Evolutionary conservation across 2,329 filamentous ascomycete genomes (phyloP), one percentile per base, ranked within the genome.

Genomic region (Apiospora kogelbergensis): DNA sequence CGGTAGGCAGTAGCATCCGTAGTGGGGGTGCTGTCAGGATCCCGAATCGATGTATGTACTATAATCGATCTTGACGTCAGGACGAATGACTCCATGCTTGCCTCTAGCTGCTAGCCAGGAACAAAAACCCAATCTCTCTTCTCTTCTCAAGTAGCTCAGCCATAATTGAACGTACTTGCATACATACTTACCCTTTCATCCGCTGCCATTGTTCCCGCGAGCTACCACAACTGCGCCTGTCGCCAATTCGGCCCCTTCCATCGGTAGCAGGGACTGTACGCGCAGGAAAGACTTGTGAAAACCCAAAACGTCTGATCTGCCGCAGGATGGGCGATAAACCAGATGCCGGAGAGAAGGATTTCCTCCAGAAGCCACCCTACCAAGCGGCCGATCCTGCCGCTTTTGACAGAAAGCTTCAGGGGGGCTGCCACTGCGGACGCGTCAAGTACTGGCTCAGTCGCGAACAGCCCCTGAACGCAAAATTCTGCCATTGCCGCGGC

Each of bases 401-500:
- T 24, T 78, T 77, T 65, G 70, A 74, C 7, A 78, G 77, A 73
- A 73, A 72, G 48, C 76, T 76, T 68, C 75, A 73, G 33, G 77
- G 76, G 33, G 73, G 74, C 44, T 97, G 94, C 79, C 91, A 96
- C 76, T 97, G 94, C 78, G 91, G 91, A 0, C 85, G 85, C 69
- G 87, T 97, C n/a, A 82, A 88, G 74, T 97, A 93, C 77, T 85
- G 91, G 77, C 77, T 97, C 45, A 89, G 84, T 65, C 83, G 90
- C 22, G 87, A 92, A 65, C 87, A 86, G 76, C 94, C 94, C 0
- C 81, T 97, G 42, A 88, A 91, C 42, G 85, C 88, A 26, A 97
- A 97, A 78, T 91, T 91, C 76, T 97, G 94, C 78, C 94, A 97
- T 80, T 97, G 94, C 80, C 85, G 84, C 0, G 93, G 91, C 63